Percentiles rank a stretch among this genome's conserved stretches.
These are phyloP conservation scores for Hydnomerulius pinastri DNA, from an alignment of 768 basidiomycete species.

Conservation along the genomic window DNA sequence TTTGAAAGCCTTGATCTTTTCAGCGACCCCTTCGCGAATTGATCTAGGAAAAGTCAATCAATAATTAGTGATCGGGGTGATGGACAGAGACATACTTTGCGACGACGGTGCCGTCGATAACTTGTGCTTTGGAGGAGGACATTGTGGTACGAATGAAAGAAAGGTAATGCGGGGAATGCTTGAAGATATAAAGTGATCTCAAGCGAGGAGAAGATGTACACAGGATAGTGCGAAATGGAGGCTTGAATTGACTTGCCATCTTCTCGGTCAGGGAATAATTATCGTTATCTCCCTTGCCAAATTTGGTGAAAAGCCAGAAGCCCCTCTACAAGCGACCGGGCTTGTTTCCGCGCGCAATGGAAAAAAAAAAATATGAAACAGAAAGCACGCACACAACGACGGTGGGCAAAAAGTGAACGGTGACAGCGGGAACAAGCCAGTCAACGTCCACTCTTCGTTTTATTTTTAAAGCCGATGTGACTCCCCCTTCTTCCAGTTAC, in stretches of 20 bases:
- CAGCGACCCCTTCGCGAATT: slow-evolving; percentile 75
- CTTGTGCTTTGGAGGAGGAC: slow-evolving; percentile 45
- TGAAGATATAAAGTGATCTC: slow-evolving; percentile 6
- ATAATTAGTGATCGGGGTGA: slow-evolving; percentile 9
- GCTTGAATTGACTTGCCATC: slow-evolving; percentile 3
- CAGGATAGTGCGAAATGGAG: slow-evolving; percentile 4
- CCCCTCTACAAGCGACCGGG: background rate
- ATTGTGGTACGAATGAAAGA: slow-evolving; percentile 32
- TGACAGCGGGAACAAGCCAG: background rate
- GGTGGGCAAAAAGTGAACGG: slow-evolving; percentile 1
- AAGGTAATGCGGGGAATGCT: background rate
- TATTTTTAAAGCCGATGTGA: no score
- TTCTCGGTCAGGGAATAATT: slow-evolving; percentile 3
- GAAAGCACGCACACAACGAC: background rate
- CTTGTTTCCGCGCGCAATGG: background rate
- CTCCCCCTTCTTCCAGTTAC: no score
- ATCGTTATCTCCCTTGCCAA: slow-evolving; percentile 1
- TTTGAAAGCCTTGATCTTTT: slow-evolving; percentile 64
- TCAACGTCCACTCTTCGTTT: no score
- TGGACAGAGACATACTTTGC: slow-evolving; percentile 64
- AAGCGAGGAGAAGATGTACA: slow-evolving; percentile 3
- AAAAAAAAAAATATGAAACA: slow-evolving; percentile 1
- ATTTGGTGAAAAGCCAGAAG: slow-evolving; percentile 4
- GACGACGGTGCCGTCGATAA: slow-evolving; percentile 83
- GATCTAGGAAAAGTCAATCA: slow-evolving; percentile 51